Evolutionary conservation across 2,329 filamentous ascomycete species (phyloP).

Genomic region (Emydomyces testavorans): DNA sequence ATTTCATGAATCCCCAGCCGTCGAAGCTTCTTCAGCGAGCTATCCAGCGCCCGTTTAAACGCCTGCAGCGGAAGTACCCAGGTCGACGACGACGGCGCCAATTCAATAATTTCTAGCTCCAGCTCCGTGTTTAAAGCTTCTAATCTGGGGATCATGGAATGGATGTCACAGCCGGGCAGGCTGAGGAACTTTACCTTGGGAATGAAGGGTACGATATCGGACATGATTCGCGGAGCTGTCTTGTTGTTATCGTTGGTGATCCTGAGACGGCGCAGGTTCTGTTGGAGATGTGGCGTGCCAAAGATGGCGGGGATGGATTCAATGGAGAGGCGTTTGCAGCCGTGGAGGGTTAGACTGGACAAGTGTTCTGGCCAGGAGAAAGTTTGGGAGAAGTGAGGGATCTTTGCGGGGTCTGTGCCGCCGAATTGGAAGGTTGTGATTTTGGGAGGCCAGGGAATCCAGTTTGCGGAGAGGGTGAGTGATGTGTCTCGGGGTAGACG

Average conservation of each 20-base stretch:
- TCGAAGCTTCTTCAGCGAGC: slow-evolving; percentile 21
- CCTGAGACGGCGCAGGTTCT: slow-evolving; percentile 20
- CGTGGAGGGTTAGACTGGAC: slow-evolving; percentile 19
- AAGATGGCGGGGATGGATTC: slow-evolving; percentile 19
- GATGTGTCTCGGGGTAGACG: slow-evolving; percentile 30
- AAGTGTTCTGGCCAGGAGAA: slow-evolving; percentile 23
- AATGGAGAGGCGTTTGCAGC: neutral
- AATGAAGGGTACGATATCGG: slow-evolving; percentile 15
- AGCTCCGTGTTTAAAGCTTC: slow-evolving; percentile 13
- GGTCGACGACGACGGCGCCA: slow-evolving; percentile 18
- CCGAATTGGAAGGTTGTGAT: slow-evolving; percentile 17
- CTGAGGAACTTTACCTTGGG: slow-evolving; percentile 23
- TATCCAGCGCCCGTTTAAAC: slow-evolving; percentile 19
- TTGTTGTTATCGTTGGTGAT: neutral
- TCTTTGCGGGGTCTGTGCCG: neutral
- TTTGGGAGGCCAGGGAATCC: slow-evolving; percentile 22
- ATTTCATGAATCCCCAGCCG: slow-evolving; percentile 23
- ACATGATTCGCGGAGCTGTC: slow-evolving; percentile 14
- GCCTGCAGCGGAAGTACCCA: slow-evolving; percentile 19
- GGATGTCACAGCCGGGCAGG: slow-evolving; percentile 24
- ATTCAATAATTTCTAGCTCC: slow-evolving; percentile 23
- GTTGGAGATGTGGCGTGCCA: slow-evolving; percentile 18
- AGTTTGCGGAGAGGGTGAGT: slow-evolving; percentile 2
- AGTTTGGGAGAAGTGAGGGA: slow-evolving; percentile 1
- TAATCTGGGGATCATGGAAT: slow-evolving; percentile 17